phyloP scores from a whole-genome alignment of 2,329 filamentous ascomycete species.

The Aspergillus awamori region DNA sequence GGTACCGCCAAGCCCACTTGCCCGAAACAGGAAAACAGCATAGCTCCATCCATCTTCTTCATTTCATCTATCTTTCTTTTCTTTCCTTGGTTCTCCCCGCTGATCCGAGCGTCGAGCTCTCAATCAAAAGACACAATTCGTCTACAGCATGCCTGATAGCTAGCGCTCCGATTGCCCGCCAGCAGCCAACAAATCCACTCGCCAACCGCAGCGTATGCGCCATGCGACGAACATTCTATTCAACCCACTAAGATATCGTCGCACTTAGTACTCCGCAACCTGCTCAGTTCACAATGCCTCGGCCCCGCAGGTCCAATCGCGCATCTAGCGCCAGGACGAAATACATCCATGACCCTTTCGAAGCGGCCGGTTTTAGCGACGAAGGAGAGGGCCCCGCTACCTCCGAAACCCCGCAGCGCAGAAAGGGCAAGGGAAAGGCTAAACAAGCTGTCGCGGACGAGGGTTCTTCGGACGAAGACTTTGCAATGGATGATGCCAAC shows the following conservation, averaged over 20 bases:
- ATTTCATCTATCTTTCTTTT: neutral
- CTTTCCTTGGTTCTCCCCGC: neutral
- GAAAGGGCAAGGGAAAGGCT: conserved; percentile 19
- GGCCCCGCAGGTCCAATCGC: conserved; percentile 40
- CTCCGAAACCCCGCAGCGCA: conserved; percentile 14
- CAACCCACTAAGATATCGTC: neutral
- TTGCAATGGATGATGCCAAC: conserved; percentile 29
- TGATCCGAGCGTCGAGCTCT: neutral
- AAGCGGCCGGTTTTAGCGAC: conserved; percentile 36
- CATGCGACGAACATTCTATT: neutral
- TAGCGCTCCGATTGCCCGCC: neutral
- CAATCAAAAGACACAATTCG: neutral
- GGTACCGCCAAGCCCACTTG: conserved; percentile 8
- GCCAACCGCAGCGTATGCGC: neutral
- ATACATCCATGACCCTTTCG: conserved; percentile 42
- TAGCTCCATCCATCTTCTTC: neutral
- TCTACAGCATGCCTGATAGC: neutral
- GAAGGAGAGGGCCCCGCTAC: conserved; percentile 22
- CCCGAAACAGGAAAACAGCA: conserved; percentile 5
- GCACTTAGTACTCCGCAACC: neutral
- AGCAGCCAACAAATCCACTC: neutral
- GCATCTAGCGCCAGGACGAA: conserved; percentile 32
- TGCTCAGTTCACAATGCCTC: conserved; percentile 25
- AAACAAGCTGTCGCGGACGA: conserved; percentile 19
- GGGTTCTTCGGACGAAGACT: conserved; percentile 41